Percentiles rank a stretch among this genome's conserved stretches.
Conservation (phyloP, 768 basidiomycete genomes). For the Ephemerocybe angulata region DNA sequence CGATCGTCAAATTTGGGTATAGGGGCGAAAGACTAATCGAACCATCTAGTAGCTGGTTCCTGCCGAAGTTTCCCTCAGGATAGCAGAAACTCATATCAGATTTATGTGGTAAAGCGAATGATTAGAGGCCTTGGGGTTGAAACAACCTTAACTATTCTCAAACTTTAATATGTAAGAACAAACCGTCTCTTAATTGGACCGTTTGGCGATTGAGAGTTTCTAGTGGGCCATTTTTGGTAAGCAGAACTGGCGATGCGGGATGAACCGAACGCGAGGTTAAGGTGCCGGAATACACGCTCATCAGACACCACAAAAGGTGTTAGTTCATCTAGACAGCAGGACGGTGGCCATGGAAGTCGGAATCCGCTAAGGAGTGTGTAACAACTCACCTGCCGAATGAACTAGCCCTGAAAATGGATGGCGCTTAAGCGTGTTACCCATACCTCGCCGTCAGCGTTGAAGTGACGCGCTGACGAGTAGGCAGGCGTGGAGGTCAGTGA, state of each 20-base stretch:
- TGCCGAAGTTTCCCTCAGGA: too few species aligned
- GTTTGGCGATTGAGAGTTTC: constrained; percentile 79
- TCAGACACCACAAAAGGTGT: constrained; percentile 82
- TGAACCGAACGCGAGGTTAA: constrained; percentile 69
- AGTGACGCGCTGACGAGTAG: too few species aligned
- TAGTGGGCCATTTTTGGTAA: constrained; percentile 78
- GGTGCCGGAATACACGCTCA: too few species aligned
- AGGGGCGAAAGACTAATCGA: constrained; percentile 96
- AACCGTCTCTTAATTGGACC: constrained; percentile 79
- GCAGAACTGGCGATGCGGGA: constrained; percentile 68
- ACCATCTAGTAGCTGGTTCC: too few species aligned
- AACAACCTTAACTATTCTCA: constrained; percentile 83
- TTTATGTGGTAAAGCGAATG: constrained; percentile 81
- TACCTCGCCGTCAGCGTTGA: too few species aligned
- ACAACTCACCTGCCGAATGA: constrained; percentile 89
- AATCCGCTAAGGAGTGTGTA: constrained; percentile 85
- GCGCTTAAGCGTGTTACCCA: constrained; percentile 82
- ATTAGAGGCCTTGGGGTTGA: constrained; percentile 89
- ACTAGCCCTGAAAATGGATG: constrained; percentile 91
- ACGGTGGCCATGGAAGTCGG: constrained; percentile 85
- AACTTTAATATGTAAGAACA: constrained; percentile 84
- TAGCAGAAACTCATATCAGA: constrained; percentile 54
- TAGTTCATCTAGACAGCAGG: constrained; percentile 87
- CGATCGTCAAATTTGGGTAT: constrained; percentile 94
- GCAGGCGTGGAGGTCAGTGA: too few species aligned